Conservation (phyloP, 257 asterid genomes). For the Primulina tabacum region DNA sequence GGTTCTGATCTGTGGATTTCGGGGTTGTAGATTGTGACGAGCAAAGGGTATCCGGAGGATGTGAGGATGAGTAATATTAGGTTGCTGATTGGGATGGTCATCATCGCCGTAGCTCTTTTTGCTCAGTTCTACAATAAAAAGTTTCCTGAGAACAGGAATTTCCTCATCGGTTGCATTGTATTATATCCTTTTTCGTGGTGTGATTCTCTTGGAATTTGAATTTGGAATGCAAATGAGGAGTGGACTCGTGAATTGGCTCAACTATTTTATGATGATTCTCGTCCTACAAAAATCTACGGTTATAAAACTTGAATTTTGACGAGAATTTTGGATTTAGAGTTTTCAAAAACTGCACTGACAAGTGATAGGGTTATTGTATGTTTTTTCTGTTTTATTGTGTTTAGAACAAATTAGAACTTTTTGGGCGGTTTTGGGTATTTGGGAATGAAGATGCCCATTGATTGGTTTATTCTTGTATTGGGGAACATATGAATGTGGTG, state of each 20-base stretch:
- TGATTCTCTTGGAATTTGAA: neutral
- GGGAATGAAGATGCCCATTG: neutral
- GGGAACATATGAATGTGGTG: constrained; percentile 3
- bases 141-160: constrained; percentile 77
- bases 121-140: constrained; percentile 97
- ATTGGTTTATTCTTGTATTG: neutral
- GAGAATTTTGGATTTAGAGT: neutral
- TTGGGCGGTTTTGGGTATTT: neutral
- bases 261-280: too few species aligned
- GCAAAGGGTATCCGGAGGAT: constrained; percentile 82
- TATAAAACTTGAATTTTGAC: neutral
- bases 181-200: constrained; percentile 68
- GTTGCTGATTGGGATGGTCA: constrained; percentile 62
- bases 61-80: constrained; percentile 79
- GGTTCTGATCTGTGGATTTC: neutral
- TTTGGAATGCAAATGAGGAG: neutral
- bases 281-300: constrained; percentile 6
- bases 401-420: neutral
- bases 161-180: constrained; percentile 73
- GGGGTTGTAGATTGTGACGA: constrained; percentile 64
- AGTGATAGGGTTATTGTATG: neutral
- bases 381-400: neutral
- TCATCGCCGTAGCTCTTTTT: constrained; percentile 67
- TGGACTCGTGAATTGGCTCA: neutral
- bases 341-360: neutral